Conservation (phyloP, 108 stramenopile genomes). For the Skeletonema menzelii region DNA sequence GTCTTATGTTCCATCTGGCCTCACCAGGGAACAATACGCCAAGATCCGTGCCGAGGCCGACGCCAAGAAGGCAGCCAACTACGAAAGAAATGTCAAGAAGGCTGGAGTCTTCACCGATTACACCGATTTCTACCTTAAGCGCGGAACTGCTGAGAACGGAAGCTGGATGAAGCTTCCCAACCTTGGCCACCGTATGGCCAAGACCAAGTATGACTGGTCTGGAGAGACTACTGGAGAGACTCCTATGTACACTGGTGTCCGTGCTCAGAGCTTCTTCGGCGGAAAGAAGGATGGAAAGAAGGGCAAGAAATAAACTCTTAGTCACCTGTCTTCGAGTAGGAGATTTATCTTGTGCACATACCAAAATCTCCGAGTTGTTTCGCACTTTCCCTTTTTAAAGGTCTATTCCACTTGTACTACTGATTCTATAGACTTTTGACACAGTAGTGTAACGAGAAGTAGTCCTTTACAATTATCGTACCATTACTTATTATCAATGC, state of each 20-base stretch:
- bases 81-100: constrained; percentile 77
- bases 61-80: constrained; percentile 77
- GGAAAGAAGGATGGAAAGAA: not conserved
- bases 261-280: not conserved
- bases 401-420: not conserved
- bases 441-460: not conserved
- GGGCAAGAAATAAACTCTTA: constrained; percentile 17
- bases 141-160: constrained; percentile 66
- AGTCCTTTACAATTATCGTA: not conserved
- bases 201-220: constrained; percentile 81
- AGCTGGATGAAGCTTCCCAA: constrained; percentile 71
- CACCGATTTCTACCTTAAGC: constrained; percentile 74
- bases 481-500: not conserved
- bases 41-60: constrained; percentile 60
- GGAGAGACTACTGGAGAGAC: constrained; percentile 38
- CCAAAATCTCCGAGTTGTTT: not conserved
- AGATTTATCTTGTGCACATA: not conserved
- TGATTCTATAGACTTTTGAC: not conserved
- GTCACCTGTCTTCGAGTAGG: not conserved
- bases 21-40: constrained; percentile 71
- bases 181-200: constrained; percentile 80
- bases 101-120: constrained; percentile 82
- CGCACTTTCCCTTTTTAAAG: constrained; percentile 5
- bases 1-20: constrained; percentile 77
- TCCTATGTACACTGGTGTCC: constrained; percentile 34